These are phyloP conservation scores for Purpureocillium lavendulum DNA, from an alignment of 2,329 filamentous ascomycete species.

Conservation along the genomic window DNA sequence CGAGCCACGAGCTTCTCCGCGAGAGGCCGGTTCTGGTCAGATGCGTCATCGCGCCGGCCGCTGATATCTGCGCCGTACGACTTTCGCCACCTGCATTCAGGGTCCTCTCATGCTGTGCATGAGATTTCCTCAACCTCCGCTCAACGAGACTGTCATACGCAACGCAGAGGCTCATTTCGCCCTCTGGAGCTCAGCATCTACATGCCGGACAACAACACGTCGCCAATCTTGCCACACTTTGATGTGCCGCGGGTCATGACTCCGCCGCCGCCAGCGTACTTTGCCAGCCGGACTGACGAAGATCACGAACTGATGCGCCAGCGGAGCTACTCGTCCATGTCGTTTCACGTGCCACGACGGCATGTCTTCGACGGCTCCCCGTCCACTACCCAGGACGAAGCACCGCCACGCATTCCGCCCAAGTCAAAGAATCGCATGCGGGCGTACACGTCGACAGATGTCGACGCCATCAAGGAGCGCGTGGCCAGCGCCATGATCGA, in stretches of 20 bases:
- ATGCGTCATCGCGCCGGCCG: slow-evolving; percentile 39
- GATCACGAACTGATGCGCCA: slow-evolving; percentile 24
- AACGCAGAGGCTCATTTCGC: slow-evolving; percentile 33
- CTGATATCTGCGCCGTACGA: slow-evolving; percentile 51
- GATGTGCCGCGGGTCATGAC: slow-evolving; percentile 28
- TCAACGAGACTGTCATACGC: slow-evolving; percentile 10
- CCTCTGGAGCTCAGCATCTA: slow-evolving; percentile 51
- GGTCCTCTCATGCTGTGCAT: slow-evolving; percentile 28
- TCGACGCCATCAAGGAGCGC: slow-evolving; percentile 44
- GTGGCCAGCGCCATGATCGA: slow-evolving; percentile 51
- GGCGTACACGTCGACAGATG: slow-evolving; percentile 35
- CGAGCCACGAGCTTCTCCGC: slow-evolving; percentile 34
- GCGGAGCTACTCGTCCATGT: slow-evolving; percentile 42
- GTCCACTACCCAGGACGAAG: slow-evolving; percentile 14
- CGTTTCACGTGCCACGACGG: slow-evolving; percentile 47
- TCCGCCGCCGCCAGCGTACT: slow-evolving; percentile 27
- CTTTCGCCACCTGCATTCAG: slow-evolving; percentile 50
- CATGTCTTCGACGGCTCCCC: slow-evolving; percentile 19
- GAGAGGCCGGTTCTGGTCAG: slow-evolving; percentile 37
- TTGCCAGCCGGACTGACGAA: slow-evolving; percentile 22
- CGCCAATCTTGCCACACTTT: slow-evolving; percentile 48
- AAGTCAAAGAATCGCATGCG: slow-evolving; percentile 31
- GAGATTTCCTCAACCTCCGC: slow-evolving; percentile 2
- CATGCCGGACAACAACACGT: slow-evolving; percentile 31
- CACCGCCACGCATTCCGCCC: slow-evolving; percentile 29